These are phyloP conservation scores for Microdochium trichocladiopsis DNA, from an alignment of 2,329 filamentous ascomycete species.

Conservation along the genomic window DNA sequence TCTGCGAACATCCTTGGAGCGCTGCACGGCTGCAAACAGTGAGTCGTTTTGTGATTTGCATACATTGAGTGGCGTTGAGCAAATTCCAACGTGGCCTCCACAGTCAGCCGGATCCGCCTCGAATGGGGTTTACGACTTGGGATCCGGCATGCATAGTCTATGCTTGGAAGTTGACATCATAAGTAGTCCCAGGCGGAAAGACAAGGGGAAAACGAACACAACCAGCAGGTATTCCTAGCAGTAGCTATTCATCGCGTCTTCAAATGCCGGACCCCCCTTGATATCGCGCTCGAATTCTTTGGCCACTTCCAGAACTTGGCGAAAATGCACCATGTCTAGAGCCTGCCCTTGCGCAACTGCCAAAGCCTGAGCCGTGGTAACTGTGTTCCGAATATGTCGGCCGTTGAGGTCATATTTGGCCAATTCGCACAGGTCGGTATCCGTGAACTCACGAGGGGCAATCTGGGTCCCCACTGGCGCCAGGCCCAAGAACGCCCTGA, in stretches of 20 bases:
- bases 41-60: no score
- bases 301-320: constrained; percentile 75
- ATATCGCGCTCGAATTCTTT: constrained; percentile 79
- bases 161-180: no score
- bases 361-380: neutral
- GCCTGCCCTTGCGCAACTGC: constrained; percentile 60
- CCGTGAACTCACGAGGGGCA: neutral
- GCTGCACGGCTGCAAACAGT: no score
- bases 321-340: constrained; percentile 73
- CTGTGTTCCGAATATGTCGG: neutral
- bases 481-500: neutral
- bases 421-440: neutral
- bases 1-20: no score
- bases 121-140: no score
- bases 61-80: no score
- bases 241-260: constrained; percentile 81
- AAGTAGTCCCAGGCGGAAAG: no score
- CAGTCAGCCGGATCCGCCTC: no score
- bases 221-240: no score
- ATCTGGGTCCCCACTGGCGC: neutral
- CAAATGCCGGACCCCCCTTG: constrained; percentile 71
- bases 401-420: neutral
- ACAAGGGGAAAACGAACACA: no score
- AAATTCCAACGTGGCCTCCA: no score
- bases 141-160: no score